Evolutionary conservation across 2,329 filamentous ascomycete genomes (phyloP).

Genomic region (Aureobasidium melanogenum): DNA sequence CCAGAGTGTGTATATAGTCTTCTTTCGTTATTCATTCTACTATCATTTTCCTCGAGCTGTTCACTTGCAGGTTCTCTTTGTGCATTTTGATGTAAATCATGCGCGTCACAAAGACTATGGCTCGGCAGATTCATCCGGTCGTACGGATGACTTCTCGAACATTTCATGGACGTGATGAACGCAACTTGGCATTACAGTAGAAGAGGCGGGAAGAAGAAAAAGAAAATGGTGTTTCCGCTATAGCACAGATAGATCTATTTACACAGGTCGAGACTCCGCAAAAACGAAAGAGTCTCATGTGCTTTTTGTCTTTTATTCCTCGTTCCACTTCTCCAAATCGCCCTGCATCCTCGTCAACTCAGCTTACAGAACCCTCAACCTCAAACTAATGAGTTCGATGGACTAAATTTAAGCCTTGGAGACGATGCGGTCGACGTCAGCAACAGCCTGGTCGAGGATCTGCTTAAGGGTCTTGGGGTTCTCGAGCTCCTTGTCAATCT

Average conservation of each 20-base stretch:
- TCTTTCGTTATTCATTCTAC: neutral
- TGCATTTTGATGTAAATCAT: neutral
- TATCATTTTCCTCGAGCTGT: neutral
- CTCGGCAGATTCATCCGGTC: neutral
- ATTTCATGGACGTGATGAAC: neutral
- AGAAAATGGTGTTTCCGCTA: slow-evolving; percentile 9
- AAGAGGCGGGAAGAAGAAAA: neutral
- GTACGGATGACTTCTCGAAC: neutral
- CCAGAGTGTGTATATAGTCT: slow-evolving; percentile 1
- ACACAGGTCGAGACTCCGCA: neutral
- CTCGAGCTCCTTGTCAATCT: slow-evolving; percentile 98
- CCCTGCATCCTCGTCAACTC: neutral
- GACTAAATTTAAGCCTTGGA: slow-evolving; percentile 5
- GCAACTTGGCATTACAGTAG: neutral
- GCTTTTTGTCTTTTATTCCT: neutral
- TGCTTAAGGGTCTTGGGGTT: slow-evolving; percentile 96
- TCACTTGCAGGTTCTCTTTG: no score
- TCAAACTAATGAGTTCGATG: neutral
- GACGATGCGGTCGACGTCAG: slow-evolving; percentile 68
- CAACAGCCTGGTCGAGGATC: slow-evolving; percentile 92
- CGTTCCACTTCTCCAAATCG: neutral
- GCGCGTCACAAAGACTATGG: neutral
- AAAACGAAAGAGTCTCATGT: slow-evolving; percentile 3
- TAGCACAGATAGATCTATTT: slow-evolving; percentile 13
- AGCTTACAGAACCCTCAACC: neutral